These are phyloP conservation scores for Tuber indicum DNA, from an alignment of 495 filamentous ascomycete genomes.

Conservation along the genomic window DNA sequence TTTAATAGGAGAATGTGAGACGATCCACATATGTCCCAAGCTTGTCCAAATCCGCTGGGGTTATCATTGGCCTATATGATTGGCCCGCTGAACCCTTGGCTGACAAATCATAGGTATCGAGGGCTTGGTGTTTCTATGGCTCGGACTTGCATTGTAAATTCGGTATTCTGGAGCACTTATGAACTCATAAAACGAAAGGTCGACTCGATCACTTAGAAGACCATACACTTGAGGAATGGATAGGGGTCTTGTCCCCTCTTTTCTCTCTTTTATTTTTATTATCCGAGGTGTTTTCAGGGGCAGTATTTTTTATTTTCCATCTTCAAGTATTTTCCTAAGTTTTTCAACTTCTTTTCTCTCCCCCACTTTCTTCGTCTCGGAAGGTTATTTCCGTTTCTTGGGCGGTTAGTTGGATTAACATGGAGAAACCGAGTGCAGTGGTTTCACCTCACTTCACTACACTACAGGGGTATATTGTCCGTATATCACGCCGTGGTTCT, in stretches of 20 bases:
- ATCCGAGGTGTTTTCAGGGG: background rate
- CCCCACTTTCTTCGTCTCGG: background rate
- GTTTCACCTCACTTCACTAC: background rate
- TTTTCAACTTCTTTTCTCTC: background rate
- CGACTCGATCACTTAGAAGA: constrained; percentile 28
- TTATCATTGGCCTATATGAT: background rate
- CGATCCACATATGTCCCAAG: background rate
- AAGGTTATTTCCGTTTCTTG: background rate
- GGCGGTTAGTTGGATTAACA: background rate
- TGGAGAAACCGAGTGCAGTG: background rate
- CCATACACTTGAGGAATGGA: background rate
- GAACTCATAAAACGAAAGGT: constrained; percentile 57
- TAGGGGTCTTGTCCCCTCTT: background rate
- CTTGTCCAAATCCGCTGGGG: background rate
- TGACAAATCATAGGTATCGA: constrained; percentile 40
- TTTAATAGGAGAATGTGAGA: constrained; percentile 65
- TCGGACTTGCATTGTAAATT: constrained; percentile 64
- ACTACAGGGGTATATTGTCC: background rate
- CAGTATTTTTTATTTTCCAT: background rate
- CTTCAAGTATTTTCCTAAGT: background rate
- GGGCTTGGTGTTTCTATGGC: constrained; percentile 74
- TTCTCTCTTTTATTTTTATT: background rate
- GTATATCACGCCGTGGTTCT: background rate
- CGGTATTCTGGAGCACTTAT: constrained; percentile 72
- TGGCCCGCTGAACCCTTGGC: background rate